A percentile compares a stretch with the other conserved stretches of the same genome.
Conservation (phyloP, 495 filamentous ascomycete species). For the Neohortaea acidophila region DNA sequence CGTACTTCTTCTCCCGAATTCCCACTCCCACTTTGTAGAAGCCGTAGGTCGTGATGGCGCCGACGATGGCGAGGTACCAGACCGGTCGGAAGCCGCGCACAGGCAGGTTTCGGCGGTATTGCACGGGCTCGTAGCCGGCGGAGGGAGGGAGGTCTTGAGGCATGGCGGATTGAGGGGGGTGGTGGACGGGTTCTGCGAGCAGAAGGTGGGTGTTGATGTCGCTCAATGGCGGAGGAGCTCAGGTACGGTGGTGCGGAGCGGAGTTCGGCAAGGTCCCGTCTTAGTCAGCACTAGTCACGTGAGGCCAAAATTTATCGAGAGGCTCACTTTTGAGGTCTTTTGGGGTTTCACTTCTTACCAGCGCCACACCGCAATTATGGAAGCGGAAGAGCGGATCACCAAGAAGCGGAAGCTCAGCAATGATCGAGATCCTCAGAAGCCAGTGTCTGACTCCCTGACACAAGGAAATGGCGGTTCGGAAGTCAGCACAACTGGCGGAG, state of each 20-base stretch:
- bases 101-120: conserved; percentile 96
- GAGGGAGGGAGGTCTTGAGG: conserved; percentile 82
- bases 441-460: too few species aligned
- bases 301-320: too few species aligned
- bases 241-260: too few species aligned
- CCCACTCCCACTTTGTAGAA: conserved; percentile 69
- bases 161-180: conserved; percentile 33
- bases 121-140: conserved; percentile 87
- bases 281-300: too few species aligned
- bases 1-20: conserved; percentile 75
- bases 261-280: neutral
- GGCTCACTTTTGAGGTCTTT: too few species aligned
- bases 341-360: too few species aligned
- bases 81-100: conserved; percentile 76
- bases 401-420: conserved; percentile 37
- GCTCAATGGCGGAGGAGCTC: neutral
- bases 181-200: neutral
- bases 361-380: conserved; percentile 28
- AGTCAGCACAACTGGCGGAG: too few species aligned
- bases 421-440: conserved; percentile 11
- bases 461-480: too few species aligned
- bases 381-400: conserved; percentile 36
- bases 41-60: conserved; percentile 66
- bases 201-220: neutral
- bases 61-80: conserved; percentile 58